Evolutionary conservation across 1,284 basidiomycete species (phyloP).

Genomic region (Tetrapyrgos nigripes): DNA sequence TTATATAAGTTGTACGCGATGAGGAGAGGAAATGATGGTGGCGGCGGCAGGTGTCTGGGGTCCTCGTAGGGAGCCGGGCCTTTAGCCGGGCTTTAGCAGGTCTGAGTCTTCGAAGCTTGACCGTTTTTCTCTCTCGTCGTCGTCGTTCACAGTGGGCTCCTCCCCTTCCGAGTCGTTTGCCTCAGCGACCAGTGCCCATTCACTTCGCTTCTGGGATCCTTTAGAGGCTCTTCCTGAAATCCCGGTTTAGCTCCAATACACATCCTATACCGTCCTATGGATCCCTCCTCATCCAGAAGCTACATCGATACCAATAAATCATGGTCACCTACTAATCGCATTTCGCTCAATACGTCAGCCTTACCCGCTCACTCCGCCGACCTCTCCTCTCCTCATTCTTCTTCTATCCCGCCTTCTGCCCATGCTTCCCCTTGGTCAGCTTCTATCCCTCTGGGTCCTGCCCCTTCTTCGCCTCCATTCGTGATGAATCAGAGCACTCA

Average conservation of each 20-base stretch:
- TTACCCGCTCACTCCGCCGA: conserved; percentile 27
- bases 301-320: conserved; percentile 8
- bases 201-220: neutral
- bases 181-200: neutral
- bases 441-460: conserved; percentile 29
- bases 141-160: neutral
- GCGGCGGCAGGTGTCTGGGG: too few species aligned
- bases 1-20: too few species aligned
- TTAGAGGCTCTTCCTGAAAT: neutral
- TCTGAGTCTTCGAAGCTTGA: neutral
- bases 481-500: conserved; percentile 8
- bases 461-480: neutral
- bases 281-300: conserved; percentile 25
- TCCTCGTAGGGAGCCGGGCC: too few species aligned
- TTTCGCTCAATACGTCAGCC: conserved; percentile 39
- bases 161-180: neutral
- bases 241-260: neutral
- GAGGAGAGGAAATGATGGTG: too few species aligned
- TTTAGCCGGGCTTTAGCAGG: too few species aligned
- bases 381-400: conserved; percentile 43
- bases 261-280: conserved; percentile 9
- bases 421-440: conserved; percentile 49
- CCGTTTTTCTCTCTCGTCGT: neutral
- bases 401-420: conserved; percentile 42
- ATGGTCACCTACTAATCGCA: conserved; percentile 47